phyloP scores from a whole-genome alignment of 2,329 filamentous ascomycete species.

The Pseudogymnoascus sp. region DNA sequence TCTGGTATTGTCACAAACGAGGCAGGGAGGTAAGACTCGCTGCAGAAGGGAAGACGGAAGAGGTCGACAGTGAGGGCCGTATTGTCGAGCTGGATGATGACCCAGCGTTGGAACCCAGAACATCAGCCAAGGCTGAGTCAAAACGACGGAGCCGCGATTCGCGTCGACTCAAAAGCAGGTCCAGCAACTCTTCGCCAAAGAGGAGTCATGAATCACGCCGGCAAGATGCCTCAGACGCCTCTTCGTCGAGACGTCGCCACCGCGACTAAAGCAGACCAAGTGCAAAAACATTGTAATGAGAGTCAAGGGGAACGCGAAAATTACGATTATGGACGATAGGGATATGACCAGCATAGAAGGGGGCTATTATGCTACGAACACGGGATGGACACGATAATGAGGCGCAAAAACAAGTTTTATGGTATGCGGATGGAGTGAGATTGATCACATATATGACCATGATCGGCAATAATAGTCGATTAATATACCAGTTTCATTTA shows the following conservation, averaged over 20 bases:
- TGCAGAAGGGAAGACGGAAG: conserved; percentile 18
- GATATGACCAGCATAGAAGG: background rate
- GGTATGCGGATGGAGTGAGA: background rate
- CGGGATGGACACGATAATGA: background rate
- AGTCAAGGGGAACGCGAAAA: background rate
- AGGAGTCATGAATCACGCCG: background rate
- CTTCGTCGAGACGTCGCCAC: background rate
- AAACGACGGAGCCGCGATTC: background rate
- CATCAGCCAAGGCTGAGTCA: background rate
- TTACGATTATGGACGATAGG: background rate
- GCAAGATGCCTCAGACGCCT: background rate
- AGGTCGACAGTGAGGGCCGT: conserved; percentile 22
- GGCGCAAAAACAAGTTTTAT: background rate
- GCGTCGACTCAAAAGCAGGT: background rate
- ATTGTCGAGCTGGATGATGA: conserved; percentile 23
- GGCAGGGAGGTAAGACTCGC: conserved; percentile 71
- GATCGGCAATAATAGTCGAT: background rate
- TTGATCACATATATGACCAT: conserved; percentile 4
- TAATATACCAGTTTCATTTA: conserved; percentile 4
- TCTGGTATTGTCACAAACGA: conserved; percentile 98
- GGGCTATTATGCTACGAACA: background rate
- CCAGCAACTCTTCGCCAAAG: background rate
- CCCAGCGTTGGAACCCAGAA: conserved; percentile 15
- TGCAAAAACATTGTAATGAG: background rate
- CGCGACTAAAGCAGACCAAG: background rate